Base-by-base conservation (phyloP, 768 basidiomycete species). In the Rhodosporidiobolus odoratus region DNA sequence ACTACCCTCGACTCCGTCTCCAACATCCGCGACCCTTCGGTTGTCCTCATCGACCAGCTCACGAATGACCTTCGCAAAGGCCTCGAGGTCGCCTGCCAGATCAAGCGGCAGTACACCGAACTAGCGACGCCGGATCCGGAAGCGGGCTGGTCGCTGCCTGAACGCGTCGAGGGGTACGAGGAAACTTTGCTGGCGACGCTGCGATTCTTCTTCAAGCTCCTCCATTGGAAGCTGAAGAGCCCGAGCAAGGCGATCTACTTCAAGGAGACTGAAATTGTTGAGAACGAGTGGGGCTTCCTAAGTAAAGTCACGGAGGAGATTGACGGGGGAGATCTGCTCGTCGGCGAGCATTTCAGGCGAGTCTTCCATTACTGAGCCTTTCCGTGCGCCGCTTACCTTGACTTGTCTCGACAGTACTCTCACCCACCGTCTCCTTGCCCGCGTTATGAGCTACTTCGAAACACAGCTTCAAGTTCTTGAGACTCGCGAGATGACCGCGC, bases 221-320 rank as follows among this genome's bases (percentile, higher is more conserved):
- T 98, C 30, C 92, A 95, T 74, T 92, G 89, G 90, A 95, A 97
- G 79, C 84, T 99, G 61, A 95, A 95, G 83, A 89, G 90, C 73
- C 91, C 89, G 27, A 85, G 87, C 68, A 92, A 91, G 79, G 90
- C 89, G 27, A 91, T 94, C 58, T 90, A 95, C 80, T 94, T 98
- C 83, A 92, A 94, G 78, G 96, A 99, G 82, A 96, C 94, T 0
- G 95, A 98, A 78, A 87, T 98, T n/a, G 84, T 99, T 45, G 95
- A 99, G 78, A 88, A 89, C 10, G 93, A 98, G 76, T 95, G 93
- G 90, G 88, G 90, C 27, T 94, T 95, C 30, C 88, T 98, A 80
- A 90, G 90, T 73, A 90, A 91, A 78, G 92, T 95, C 61, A 92
- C 92, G 67, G 83, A 93, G 79, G 90, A 88, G 45, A 88, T 92